Evolutionary conservation across 1,284 basidiomycete species (phyloP).

Genomic region (Tilletia setariae): DNA sequence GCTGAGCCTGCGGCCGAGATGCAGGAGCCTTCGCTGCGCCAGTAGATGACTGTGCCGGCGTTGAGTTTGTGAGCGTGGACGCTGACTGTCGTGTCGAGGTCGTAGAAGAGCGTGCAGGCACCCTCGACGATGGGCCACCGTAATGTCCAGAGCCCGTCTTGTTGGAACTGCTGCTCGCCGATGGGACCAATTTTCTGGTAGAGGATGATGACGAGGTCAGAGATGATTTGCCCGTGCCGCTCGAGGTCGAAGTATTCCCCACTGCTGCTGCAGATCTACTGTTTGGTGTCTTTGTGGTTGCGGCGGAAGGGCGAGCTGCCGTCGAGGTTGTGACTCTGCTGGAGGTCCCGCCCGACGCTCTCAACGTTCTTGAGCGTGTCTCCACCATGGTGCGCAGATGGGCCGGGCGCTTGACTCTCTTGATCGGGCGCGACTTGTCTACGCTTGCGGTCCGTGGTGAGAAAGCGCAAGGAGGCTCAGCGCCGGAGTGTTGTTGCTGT

Average conservation of each 20-base stretch:
- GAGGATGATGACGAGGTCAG: not conserved
- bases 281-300: not conserved
- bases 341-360: not conserved
- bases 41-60: too few relatives aligned
- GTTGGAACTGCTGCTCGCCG: not conserved
- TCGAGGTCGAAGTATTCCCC: too few relatives aligned
- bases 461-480: too few relatives aligned
- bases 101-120: not conserved
- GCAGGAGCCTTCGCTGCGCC: too few relatives aligned
- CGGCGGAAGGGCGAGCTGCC: not conserved
- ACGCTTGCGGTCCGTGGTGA: too few relatives aligned
- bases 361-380: conserved; percentile 8
- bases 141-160: not conserved
- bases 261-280: not conserved
- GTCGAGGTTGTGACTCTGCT: not conserved
- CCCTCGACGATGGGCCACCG: not conserved
- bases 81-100: conserved; percentile 11
- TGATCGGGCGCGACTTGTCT: too few relatives aligned
- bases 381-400: conserved; percentile 6
- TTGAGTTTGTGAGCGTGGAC: too few relatives aligned
- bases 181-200: not conserved
- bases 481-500: too few relatives aligned
- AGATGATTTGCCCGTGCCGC: too few relatives aligned
- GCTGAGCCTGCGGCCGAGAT: too few relatives aligned
- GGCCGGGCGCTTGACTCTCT: not conserved